Base-by-base conservation (phyloP, 257 asterid species). In the Datura wrightii region DNA sequence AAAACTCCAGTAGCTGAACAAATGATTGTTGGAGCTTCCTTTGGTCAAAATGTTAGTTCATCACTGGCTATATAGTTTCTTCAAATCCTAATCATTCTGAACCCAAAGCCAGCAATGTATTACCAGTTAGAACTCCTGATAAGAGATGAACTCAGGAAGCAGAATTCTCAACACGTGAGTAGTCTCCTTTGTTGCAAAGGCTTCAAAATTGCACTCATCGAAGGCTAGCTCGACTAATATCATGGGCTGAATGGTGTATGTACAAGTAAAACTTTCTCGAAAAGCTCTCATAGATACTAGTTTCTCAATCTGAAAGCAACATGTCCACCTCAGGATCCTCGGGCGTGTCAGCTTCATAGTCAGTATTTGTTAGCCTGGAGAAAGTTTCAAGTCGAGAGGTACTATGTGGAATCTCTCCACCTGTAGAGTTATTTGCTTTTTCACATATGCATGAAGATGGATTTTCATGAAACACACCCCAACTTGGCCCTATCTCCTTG, bases 381-480 rank as follows among this genome's bases (percentile, higher is more conserved):
- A 42, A 74, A 74, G 80, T 11, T 74, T 74, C 80, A 19, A 74
- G 13, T 8, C 24, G 41, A 74, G 19, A 5, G 39, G 59, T 50
- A 52, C 46, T 76, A 76, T 2, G 41, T 13, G 2, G 36, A 83
- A 70, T 79, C 87, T 83, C 84, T 41, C 84, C 91, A 31, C 82
- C 88, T 60, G 58, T 89, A 87, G 66, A 88, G 19, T 82, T 89
- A 44, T 19, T 69, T 19, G 19, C 88, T 62, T 92, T 97, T 86
- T 94, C 96, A 85, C 99, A 95, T 46, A 97, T 94, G 91, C 99
- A 97, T 83, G 97, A 19, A 84, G 97, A 85, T 42, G 99, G 99
- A 66, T 95, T 93, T 86, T 95, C 99, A 31, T 95, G 98, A 88
- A 97, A 95, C 41, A 67, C 98, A 44, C 99, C 99, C 88, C 98